These are phyloP conservation scores for Ustilago crameri DNA, from an alignment of 1,284 basidiomycete species.

Conservation along the genomic window DNA sequence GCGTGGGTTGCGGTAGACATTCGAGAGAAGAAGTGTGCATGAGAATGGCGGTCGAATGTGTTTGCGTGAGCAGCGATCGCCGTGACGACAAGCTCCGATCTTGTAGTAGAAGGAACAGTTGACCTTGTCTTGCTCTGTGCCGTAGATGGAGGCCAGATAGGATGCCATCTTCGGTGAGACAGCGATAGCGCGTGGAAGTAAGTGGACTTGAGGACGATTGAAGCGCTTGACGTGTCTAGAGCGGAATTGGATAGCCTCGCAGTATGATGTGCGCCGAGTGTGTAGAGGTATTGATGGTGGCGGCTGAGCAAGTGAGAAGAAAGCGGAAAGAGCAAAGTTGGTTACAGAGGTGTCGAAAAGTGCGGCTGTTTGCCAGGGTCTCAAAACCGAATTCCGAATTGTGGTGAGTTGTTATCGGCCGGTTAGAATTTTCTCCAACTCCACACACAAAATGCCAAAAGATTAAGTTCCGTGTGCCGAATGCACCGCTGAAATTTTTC, in stretches of 20 bases:
- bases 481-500: conserved; percentile 15
- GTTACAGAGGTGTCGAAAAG: conserved; percentile 25
- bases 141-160: conserved; percentile 61
- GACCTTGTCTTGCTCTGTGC: conserved; percentile 84
- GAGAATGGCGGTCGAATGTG: conserved; percentile 98
- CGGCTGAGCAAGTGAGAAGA: conserved; percentile 18
- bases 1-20: conserved; percentile 98
- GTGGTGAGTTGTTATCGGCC: conserved; percentile 25
- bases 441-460: too few species aligned
- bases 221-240: too few species aligned
- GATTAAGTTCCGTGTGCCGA: conserved; percentile 13
- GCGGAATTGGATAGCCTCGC: too few species aligned
- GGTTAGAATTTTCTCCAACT: conserved; percentile 20
- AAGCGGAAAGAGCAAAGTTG: conserved; percentile 3
- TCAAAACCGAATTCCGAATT: conserved; percentile 16
- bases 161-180: conserved; percentile 36
- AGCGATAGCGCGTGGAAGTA: neutral
- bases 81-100: conserved; percentile 95
- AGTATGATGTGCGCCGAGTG: neutral
- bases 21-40: conserved; percentile 96
- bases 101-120: conserved; percentile 97
- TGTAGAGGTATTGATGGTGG: conserved; percentile 1
- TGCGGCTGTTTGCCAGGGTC: conserved; percentile 15
- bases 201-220: neutral
- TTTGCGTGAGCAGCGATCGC: conserved; percentile 95